Conservation (phyloP, 73 alveolate species). For the Diophrys appendiculata region DNA sequence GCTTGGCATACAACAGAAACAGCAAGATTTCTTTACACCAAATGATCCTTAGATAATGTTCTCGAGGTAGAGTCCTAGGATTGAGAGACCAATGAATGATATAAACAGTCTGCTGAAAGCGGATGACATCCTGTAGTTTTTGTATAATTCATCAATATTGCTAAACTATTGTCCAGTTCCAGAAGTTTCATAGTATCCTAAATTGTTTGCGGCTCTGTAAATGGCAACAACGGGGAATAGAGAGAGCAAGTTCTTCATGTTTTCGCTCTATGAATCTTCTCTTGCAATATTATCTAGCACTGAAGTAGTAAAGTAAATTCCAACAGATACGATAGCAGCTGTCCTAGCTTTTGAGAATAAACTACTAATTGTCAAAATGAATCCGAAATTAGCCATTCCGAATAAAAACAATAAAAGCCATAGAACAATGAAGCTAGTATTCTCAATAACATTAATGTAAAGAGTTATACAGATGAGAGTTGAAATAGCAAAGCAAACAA, state of each 20-base stretch:
- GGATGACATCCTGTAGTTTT: constrained; percentile 40
- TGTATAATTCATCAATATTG: constrained; percentile 16
- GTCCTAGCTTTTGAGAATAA: constrained; percentile 74
- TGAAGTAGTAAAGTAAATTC: constrained; percentile 53
- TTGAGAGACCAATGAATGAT: constrained; percentile 34
- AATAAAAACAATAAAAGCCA: constrained; percentile 53
- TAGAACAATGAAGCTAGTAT: constrained; percentile 34
- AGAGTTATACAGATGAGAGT: constrained; percentile 14
- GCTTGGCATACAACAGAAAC: constrained; percentile 61
- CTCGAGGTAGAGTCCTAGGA: constrained; percentile 82
- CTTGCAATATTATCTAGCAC: constrained; percentile 30
- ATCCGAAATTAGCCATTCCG: constrained; percentile 61
- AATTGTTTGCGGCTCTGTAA: constrained; percentile 15
- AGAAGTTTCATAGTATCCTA: constrained; percentile 30
- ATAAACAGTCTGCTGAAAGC: constrained; percentile 26
- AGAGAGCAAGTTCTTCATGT: constrained; percentile 27
- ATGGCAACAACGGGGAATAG: constrained; percentile 53
- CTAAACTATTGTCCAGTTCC: constrained; percentile 39
- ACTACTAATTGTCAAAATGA: constrained; percentile 54
- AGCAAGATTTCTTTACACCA: constrained; percentile 78
- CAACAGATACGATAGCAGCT: constrained; percentile 28
- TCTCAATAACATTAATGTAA: constrained; percentile 17
- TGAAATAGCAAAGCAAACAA: constrained; percentile 62
- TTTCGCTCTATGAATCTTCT: constrained; percentile 13
- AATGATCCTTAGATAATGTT: constrained; percentile 80